These are phyloP conservation scores for Teratosphaeria gauchensis DNA, from an alignment of 2,329 filamentous ascomycete genomes.

Conservation along the genomic window DNA sequence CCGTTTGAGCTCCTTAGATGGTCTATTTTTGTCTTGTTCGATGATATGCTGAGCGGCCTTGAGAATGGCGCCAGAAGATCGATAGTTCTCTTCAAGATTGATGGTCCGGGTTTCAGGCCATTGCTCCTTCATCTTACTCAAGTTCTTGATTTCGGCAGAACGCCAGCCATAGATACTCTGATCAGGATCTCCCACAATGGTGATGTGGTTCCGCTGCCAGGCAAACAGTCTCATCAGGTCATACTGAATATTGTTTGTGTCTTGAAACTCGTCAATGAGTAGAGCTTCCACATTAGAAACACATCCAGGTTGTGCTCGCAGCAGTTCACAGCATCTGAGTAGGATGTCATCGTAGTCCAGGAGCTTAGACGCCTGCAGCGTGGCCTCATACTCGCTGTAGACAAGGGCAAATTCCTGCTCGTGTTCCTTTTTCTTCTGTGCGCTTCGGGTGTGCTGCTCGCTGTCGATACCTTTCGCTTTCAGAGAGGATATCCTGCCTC, in stretches of 20 bases:
- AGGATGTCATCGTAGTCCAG: conserved; percentile 93
- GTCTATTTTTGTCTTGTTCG: conserved; percentile 74
- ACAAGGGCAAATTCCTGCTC: conserved; percentile 56
- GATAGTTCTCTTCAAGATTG: conserved; percentile 86
- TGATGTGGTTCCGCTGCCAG: conserved; percentile 63
- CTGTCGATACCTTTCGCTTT: conserved; percentile 48
- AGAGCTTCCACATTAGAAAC: conserved; percentile 86
- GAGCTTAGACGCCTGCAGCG: conserved; percentile 65
- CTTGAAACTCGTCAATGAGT: conserved; percentile 94
- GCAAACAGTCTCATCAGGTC: conserved; percentile 87
- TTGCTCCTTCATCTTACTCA: conserved; percentile 65
- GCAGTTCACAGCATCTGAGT: conserved; percentile 68
- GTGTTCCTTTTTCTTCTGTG: conserved; percentile 37
- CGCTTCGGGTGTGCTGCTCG: conserved; percentile 35
- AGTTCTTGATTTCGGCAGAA: conserved; percentile 82
- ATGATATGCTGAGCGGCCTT: conserved; percentile 74
- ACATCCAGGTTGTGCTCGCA: conserved; percentile 63
- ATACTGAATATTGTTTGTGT: conserved; percentile 92
- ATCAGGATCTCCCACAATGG: conserved; percentile 91
- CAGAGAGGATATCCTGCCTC: conserved; percentile 60
- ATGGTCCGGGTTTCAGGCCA: conserved; percentile 74
- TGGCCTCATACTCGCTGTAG: conserved; percentile 68
- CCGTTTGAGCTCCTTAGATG: conserved; percentile 68
- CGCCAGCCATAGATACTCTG: conserved; percentile 97
- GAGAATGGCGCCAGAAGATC: conserved; percentile 79